Evolutionary conservation across 2,329 filamentous ascomycete genomes (phyloP).

Genomic region (Diaporthe citriasiana): DNA sequence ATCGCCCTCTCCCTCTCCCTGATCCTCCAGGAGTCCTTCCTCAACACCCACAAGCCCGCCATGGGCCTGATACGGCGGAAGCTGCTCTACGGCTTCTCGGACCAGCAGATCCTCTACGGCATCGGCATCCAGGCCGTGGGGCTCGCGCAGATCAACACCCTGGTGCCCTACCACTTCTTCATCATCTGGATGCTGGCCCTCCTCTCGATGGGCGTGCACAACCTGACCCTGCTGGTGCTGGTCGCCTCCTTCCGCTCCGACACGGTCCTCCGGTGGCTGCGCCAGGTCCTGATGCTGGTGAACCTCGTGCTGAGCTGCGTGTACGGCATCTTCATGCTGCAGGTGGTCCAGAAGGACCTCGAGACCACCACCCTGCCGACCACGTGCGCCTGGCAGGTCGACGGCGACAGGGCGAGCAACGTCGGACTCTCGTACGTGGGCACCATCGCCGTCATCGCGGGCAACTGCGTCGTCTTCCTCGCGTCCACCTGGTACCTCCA

Average conservation of each 20-base stretch:
- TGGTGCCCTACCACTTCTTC: conserved; percentile 79
- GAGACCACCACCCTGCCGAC: conserved; percentile 65
- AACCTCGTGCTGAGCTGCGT: conserved; percentile 72
- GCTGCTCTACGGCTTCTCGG: conserved; percentile 74
- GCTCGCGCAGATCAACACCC: conserved; percentile 69
- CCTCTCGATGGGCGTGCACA: conserved; percentile 75
- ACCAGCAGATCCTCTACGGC: conserved; percentile 78
- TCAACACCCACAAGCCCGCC: conserved; percentile 31
- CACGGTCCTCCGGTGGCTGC: conserved; percentile 76
- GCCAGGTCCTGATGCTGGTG: conserved; percentile 75
- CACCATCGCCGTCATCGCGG: conserved; percentile 73
- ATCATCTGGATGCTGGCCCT: conserved; percentile 75
- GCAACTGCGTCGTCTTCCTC: conserved; percentile 70
- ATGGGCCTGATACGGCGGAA: conserved; percentile 63
- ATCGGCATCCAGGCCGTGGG: conserved; percentile 77
- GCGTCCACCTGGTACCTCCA: conserved; percentile 77
- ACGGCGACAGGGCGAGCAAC: conserved; percentile 54
- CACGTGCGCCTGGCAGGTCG: conserved; percentile 70
- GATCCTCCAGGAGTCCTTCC: conserved; percentile 41
- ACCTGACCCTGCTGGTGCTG: conserved; percentile 74
- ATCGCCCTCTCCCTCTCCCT: conserved; percentile 40
- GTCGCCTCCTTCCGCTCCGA: conserved; percentile 76
- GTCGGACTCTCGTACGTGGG: conserved; percentile 66
- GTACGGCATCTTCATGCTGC: conserved; percentile 69
- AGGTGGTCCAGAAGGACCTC: conserved; percentile 66